Evolutionary conservation across 495 filamentous ascomycete genomes (phyloP).

Genomic region (Podospora pseudopauciseta): DNA sequence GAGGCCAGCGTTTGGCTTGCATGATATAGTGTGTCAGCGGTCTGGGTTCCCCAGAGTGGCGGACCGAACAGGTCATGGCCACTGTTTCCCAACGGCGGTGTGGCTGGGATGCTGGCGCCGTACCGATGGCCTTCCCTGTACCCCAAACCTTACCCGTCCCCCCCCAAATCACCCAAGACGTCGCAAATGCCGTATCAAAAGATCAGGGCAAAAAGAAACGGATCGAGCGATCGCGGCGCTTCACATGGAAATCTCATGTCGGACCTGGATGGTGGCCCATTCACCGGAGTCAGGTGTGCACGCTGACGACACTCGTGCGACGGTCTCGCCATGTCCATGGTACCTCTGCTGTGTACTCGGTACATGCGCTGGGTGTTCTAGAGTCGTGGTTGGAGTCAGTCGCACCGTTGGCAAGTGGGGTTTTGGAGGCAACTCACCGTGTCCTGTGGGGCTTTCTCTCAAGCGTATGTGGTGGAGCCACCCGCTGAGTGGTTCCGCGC

Average conservation of each 20-base stretch:
- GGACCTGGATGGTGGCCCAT: background rate
- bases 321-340: conserved; percentile 24
- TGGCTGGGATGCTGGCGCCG: conserved; percentile 20
- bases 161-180: conserved; percentile 6
- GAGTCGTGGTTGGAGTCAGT: conserved; percentile 29
- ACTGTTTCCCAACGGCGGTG: conserved; percentile 29
- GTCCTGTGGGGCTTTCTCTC: conserved; percentile 8
- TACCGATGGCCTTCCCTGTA: conserved; percentile 9
- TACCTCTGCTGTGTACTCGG: conserved; percentile 14
- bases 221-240: conserved; percentile 10
- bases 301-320: conserved; percentile 32
- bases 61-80: conserved; percentile 10
- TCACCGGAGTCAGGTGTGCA: conserved; percentile 24
- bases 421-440: conserved; percentile 23
- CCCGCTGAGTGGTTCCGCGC: background rate
- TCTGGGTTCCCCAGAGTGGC: conserved; percentile 13
- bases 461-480: conserved; percentile 1
- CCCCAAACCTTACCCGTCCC: conserved; percentile 5
- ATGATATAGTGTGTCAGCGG: conserved; percentile 10
- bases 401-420: conserved; percentile 24
- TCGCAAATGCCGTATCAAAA: conserved; percentile 4
- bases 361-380: conserved; percentile 21
- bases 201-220: conserved; percentile 1
- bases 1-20: background rate
- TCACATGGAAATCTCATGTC: conserved; percentile 10